Conservation (phyloP, 257 asterid genomes). For the Cynanchum wilfordii region DNA sequence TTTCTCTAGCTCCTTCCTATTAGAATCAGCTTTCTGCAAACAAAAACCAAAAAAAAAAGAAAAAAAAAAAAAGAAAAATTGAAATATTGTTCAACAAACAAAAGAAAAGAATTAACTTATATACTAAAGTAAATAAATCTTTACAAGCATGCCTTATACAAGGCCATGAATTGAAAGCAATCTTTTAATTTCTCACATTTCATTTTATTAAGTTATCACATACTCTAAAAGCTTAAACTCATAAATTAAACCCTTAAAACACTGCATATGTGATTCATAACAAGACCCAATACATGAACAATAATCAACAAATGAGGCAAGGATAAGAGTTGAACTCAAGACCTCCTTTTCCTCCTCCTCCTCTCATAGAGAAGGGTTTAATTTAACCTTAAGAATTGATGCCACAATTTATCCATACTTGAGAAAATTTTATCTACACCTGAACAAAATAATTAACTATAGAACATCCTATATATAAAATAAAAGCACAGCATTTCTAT, state of each 20-base stretch:
- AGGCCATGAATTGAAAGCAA: neutral
- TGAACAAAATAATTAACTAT: neutral
- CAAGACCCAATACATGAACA: too few species aligned
- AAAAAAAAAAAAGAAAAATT: slow-evolving; percentile 18
- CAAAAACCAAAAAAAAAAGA: neutral
- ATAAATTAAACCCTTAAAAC: too few species aligned
- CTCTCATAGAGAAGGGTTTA: too few species aligned
- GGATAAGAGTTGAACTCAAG: too few species aligned
- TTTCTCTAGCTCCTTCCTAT: slow-evolving; percentile 43
- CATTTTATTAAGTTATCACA: too few species aligned
- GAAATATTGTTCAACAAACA: neutral
- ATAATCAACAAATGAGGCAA: too few species aligned
- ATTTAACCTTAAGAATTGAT: neutral
- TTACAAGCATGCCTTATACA: neutral
- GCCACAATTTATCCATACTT: neutral
- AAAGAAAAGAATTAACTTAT: slow-evolving; percentile 4
- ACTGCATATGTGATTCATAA: too few species aligned
- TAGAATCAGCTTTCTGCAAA: slow-evolving; percentile 57
- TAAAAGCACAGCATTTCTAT: neutral
- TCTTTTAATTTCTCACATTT: neutral
- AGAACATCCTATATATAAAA: neutral
- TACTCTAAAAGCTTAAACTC: too few species aligned
- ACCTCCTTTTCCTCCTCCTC: too few species aligned
- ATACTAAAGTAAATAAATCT: neutral
- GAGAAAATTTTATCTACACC: neutral